Evolutionary conservation across 768 basidiomycete species (phyloP).

Genomic region (Pilatotrama ljubarskyi): DNA sequence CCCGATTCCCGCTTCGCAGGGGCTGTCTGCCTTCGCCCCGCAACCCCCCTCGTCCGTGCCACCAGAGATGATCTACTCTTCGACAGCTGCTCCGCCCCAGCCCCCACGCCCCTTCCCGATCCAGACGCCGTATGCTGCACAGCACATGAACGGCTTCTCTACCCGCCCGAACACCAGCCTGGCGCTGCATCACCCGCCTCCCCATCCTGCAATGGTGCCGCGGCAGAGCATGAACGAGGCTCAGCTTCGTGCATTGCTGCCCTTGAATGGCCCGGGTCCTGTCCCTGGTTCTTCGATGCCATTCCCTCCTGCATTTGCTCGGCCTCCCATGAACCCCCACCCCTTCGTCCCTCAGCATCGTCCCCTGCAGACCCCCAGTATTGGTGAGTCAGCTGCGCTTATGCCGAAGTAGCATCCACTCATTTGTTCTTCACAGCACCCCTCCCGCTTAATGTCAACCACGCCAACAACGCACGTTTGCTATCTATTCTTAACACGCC

Average conservation of each 20-base stretch:
- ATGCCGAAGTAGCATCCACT: not conserved
- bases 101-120: not conserved
- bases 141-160: constrained; percentile 29
- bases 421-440: constrained; percentile 3
- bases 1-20: not conserved
- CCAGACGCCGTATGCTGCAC: constrained; percentile 19
- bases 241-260: constrained; percentile 47
- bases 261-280: constrained; percentile 10
- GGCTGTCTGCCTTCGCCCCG: not conserved
- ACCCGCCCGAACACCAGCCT: constrained; percentile 41
- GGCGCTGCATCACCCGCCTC: constrained; percentile 28
- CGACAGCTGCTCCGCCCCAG: constrained; percentile 15
- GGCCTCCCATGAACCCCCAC: constrained; percentile 4
- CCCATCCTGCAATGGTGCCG: constrained; percentile 15
- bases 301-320: constrained; percentile 3
- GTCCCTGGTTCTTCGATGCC: not conserved
- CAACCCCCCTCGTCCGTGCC: constrained; percentile 31
- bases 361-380: constrained; percentile 9
- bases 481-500: constrained; percentile 33
- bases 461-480: constrained; percentile 29
- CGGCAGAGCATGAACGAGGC: constrained; percentile 54
- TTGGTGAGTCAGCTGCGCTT: not conserved
- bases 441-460: constrained; percentile 13
- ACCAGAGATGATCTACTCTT: constrained; percentile 38
- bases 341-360: constrained; percentile 9